Evolutionary conservation across 2,329 filamentous ascomycete genomes (phyloP), one percentile per base, ranked within the genome.

Genomic region (Pseudogymnoascus sp.): DNA sequence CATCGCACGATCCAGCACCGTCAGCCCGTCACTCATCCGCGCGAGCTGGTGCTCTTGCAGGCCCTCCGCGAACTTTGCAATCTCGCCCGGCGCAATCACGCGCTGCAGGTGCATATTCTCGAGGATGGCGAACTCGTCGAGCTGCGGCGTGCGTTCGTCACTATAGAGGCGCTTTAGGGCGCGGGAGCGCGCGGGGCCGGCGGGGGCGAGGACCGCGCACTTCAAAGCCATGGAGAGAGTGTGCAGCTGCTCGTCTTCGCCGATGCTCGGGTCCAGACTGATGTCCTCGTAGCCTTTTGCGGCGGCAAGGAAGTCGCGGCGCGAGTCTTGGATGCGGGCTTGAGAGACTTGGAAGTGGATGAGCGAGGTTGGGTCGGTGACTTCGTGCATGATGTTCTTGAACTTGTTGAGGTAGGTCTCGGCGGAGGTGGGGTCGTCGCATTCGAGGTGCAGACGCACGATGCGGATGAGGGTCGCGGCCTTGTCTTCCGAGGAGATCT

Each of bases 91-190:
- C 0, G 85, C 84, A 59, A 99, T 81, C 3, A 99, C 80, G 5
- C 93, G 86, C 75, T 97, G 91, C 59, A 97, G 82, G 75, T 96
- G 96, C 85, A 99, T 97, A 80, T 97, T 97, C 79, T 97, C 95
- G 13, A 99, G 79, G 62, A 99, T 97, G 59, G 86, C 81, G 72
- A 89, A 93, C 76, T 97, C 91, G 33, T 88, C 84, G 1, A 95
- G 83, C 60, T 87, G 84, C 3, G 81, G 79, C 0, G 90, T 83
- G 31, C 95, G 85, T 68, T 97, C 95, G 75, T 99, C 95, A 76
- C 96, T 96, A 83, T 96, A 96, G 13, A 99, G 80, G 62, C 89
- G 87, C 4, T 87, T 91, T 17, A 99, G 83, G 46, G 88, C 87
- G 56, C 90, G 86, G 66, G 89, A 91, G 62, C 95, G 87, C 71